Evolutionary conservation across 768 basidiomycete species (phyloP).

Genomic region (Tylopilus sp.): DNA sequence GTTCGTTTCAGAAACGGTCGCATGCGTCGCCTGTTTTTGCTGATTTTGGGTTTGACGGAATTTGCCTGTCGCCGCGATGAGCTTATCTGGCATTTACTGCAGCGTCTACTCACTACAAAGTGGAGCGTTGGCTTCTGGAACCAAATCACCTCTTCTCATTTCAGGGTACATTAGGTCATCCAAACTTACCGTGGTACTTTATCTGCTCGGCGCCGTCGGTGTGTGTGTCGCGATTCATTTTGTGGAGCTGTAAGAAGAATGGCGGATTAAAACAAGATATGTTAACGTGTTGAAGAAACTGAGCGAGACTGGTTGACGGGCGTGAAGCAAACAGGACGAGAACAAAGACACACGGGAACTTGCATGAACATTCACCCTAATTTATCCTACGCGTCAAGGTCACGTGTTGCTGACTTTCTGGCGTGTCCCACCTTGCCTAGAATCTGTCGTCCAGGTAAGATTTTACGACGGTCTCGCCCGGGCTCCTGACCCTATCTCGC

Average conservation of each 20-base stretch:
- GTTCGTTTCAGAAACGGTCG: background rate
- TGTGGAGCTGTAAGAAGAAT: constrained; percentile 15
- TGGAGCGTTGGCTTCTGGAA: constrained; percentile 3
- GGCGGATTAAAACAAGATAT: constrained; percentile 8
- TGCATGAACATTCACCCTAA: constrained; percentile 9
- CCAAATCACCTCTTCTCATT: background rate
- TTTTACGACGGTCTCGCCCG: background rate
- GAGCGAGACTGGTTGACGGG: constrained; percentile 12
- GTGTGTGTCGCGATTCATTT: constrained; percentile 32
- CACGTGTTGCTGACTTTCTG: constrained; percentile 25
- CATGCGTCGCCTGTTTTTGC: background rate
- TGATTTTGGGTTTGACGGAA: constrained; percentile 8
- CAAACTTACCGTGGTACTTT: constrained; percentile 29
- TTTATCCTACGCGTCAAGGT: constrained; percentile 30
- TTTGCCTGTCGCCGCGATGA: constrained; percentile 12
- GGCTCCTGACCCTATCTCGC: background rate
- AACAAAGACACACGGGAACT: constrained; percentile 30
- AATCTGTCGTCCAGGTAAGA: constrained; percentile 5
- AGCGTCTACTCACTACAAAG: constrained; percentile 9
- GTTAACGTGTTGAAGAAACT: constrained; percentile 1
- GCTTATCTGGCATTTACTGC: background rate
- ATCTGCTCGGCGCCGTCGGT: constrained; percentile 44
- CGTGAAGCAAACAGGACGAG: constrained; percentile 29
- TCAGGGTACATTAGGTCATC: background rate
- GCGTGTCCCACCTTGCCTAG: background rate